These are phyloP conservation scores for Uronychia setigera DNA, from an alignment of 73 alveolate species.

Conservation along the genomic window DNA sequence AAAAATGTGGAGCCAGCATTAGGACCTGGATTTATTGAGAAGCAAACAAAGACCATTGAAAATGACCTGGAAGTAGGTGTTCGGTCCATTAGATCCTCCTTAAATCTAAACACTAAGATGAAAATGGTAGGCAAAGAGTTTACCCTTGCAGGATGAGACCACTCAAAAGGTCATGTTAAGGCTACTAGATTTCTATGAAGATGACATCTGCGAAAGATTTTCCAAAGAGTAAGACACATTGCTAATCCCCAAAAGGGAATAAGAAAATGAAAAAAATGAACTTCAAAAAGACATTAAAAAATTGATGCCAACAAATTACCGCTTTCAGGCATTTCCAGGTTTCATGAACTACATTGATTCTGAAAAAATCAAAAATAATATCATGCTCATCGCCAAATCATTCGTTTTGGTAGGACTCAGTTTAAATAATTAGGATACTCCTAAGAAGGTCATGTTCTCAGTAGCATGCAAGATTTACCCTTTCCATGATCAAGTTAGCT, in stretches of 20 bases:
- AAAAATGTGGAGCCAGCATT: conserved; percentile 33
- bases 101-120: conserved; percentile 42
- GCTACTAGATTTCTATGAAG: conserved; percentile 52
- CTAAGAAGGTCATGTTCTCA: conserved; percentile 55
- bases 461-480: conserved; percentile 47
- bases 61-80: conserved; percentile 56
- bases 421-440: conserved; percentile 17
- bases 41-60: conserved; percentile 19
- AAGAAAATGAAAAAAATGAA: not conserved
- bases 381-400: too few relatives aligned
- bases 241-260: not conserved
- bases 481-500: conserved; percentile 15
- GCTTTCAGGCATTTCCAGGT: conserved; percentile 46
- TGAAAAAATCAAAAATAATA: conserved; percentile 41
- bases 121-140: too few relatives aligned
- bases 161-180: conserved; percentile 1
- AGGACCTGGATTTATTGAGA: conserved; percentile 2
- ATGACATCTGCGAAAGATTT: conserved; percentile 30
- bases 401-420: conserved; percentile 39
- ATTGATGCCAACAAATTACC: conserved; percentile 47
- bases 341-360: conserved; percentile 60
- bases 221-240: not conserved
- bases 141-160: conserved; percentile 19
- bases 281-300: conserved; percentile 25
- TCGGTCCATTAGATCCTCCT: conserved; percentile 40